Conservation (phyloP, 148 eudicot species). For the Rhododendron ovatum region DNA sequence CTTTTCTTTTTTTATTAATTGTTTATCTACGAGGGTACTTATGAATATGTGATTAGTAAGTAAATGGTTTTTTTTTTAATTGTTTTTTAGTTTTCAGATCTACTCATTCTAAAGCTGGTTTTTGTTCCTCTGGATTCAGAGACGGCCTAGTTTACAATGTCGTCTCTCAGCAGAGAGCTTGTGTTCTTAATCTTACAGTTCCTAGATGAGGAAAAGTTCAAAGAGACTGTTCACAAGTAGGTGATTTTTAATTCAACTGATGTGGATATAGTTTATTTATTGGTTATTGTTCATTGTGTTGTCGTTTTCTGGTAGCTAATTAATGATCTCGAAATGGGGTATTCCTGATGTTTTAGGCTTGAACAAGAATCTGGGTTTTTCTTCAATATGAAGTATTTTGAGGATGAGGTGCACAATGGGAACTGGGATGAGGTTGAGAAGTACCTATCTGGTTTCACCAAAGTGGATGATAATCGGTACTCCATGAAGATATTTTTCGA, state of each 20-base stretch:
- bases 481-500: conserved; percentile 57
- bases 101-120: conserved; percentile 23
- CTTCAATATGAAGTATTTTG: conserved; percentile 60
- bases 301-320: conserved; percentile 4
- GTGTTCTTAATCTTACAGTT: conserved; percentile 83
- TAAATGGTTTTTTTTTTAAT: neutral
- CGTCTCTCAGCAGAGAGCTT: conserved; percentile 87
- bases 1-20: neutral
- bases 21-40: neutral
- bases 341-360: conserved; percentile 26
- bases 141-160: conserved; percentile 40
- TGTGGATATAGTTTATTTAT: neutral
- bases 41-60: neutral
- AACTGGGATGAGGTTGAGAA: conserved; percentile 60
- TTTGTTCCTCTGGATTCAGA: conserved; percentile 22
- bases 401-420: conserved; percentile 54
- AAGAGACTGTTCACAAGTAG: conserved; percentile 87
- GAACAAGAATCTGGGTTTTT: conserved; percentile 63
- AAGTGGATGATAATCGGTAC: conserved; percentile 54
- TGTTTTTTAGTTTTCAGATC: conserved; percentile 37
- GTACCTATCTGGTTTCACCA: conserved; percentile 58
- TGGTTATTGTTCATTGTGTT: neutral
- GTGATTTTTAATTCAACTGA: conserved; percentile 8
- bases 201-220: conserved; percentile 87
- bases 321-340: conserved; percentile 1